These are phyloP conservation scores for Luffa aegyptiaca DNA, from an alignment of 306 rosid genomes.

Conservation along the genomic window DNA sequence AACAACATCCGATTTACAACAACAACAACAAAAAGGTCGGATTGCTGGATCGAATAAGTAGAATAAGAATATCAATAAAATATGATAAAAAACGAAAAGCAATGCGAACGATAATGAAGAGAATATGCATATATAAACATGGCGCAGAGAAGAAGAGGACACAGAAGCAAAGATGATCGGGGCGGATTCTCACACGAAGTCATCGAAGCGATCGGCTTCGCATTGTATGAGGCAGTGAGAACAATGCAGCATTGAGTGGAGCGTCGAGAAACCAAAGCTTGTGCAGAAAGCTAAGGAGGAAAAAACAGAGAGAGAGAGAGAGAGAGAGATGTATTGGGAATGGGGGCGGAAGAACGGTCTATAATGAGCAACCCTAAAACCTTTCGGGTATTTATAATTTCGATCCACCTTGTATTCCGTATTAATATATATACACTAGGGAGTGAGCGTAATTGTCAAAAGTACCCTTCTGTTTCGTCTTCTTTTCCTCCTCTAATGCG, in stretches of 20 bases:
- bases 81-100: not conserved
- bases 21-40: not conserved
- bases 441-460: not conserved
- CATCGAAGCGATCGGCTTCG: slow-evolving; percentile 9
- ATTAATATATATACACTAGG: not conserved
- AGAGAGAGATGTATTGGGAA: not conserved
- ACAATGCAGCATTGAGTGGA: not conserved
- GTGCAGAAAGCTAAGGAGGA: not conserved
- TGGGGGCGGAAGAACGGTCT: not conserved
- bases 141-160: not conserved
- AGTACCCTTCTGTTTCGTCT: not conserved
- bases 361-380: not conserved
- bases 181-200: slow-evolving; percentile 1
- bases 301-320: not conserved
- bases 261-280: not conserved
- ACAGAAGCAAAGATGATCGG: not conserved
- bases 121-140: not conserved
- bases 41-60: not conserved
- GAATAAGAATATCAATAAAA: not conserved
- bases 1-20: not conserved
- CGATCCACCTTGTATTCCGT: not conserved
- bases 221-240: not conserved
- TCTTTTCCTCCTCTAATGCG: not conserved
- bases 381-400: not conserved
- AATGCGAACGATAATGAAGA: not conserved